A percentile compares a stretch with the other conserved stretches of the same genome.
phyloP scores from a whole-genome alignment of 495 filamentous ascomycete species.

The Xylaria longipes region DNA sequence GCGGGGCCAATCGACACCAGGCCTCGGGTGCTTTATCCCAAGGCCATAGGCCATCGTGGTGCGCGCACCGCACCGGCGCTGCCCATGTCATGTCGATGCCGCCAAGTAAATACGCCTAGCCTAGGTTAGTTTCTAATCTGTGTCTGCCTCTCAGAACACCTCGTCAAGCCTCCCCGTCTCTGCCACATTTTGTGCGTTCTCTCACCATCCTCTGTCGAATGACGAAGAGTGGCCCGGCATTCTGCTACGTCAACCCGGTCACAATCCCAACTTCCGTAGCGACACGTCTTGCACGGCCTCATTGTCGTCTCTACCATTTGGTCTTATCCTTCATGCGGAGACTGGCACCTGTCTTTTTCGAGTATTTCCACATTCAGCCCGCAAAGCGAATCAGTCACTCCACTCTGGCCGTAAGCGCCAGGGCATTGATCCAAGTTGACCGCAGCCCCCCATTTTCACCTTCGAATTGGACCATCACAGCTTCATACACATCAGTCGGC shows the following conservation, averaged over 20 bases:
- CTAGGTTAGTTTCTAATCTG: constrained; percentile 1
- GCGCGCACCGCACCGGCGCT: constrained; percentile 32
- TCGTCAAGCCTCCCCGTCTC: constrained; percentile 28
- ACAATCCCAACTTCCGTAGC: constrained; percentile 13
- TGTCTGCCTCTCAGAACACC: constrained; percentile 29
- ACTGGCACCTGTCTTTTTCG: constrained; percentile 7
- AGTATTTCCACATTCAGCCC: constrained; percentile 30
- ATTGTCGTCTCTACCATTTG: not conserved
- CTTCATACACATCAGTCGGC: constrained; percentile 23
- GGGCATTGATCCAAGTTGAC: constrained; percentile 23
- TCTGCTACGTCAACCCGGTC: constrained; percentile 8
- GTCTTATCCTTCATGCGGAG: not conserved
- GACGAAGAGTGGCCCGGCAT: not conserved
- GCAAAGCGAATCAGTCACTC: constrained; percentile 19
- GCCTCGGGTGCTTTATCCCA: not conserved
- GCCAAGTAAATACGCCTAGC: constrained; percentile 22
- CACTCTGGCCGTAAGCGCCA: constrained; percentile 21
- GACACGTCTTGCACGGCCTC: constrained; percentile 37
- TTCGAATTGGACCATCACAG: constrained; percentile 17
- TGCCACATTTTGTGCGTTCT: constrained; percentile 23
- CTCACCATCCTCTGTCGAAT: not conserved
- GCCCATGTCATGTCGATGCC: not conserved
- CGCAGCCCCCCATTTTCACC: constrained; percentile 19
- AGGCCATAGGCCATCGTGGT: constrained; percentile 37
- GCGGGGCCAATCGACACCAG: constrained; percentile 29